phyloP scores from a whole-genome alignment of 2,329 filamentous ascomycete genomes.

The Byssoonygena ceratinophila region DNA sequence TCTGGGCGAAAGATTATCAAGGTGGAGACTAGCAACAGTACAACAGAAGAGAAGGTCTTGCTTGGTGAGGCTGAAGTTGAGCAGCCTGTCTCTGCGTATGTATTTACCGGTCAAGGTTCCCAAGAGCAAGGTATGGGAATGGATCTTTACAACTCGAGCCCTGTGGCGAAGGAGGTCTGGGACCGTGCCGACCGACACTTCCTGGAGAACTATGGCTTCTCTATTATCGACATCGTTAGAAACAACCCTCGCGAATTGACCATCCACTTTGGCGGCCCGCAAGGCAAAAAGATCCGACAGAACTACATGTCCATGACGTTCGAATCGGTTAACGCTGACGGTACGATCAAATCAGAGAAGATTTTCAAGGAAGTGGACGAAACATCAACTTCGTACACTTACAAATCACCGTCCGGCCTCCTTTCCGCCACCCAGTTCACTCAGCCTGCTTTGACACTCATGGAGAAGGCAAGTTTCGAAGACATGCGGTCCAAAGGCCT shows the following conservation, averaged over 20 bases:
- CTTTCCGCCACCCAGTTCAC: slow-evolving; percentile 98
- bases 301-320: slow-evolving; percentile 99
- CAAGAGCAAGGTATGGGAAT: slow-evolving; percentile 99
- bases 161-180: slow-evolving; percentile 95
- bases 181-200: slow-evolving; percentile 96
- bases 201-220: slow-evolving; percentile 96
- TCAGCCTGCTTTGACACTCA: slow-evolving; percentile 88
- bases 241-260: slow-evolving; percentile 99
- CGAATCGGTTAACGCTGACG: slow-evolving; percentile 89
- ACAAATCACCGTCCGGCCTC: slow-evolving; percentile 85
- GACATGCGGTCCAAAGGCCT: slow-evolving; percentile 97
- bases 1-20: slow-evolving; percentile 98
- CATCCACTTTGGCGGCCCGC: slow-evolving; percentile 92
- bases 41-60: slow-evolving; percentile 92
- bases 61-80: slow-evolving; percentile 94
- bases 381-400: slow-evolving; percentile 89
- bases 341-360: slow-evolving; percentile 91
- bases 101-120: slow-evolving; percentile 96
- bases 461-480: slow-evolving; percentile 99
- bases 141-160: slow-evolving; percentile 89
- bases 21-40: slow-evolving; percentile 89
- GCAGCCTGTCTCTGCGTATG: slow-evolving; percentile 90
- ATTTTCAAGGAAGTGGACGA: slow-evolving; percentile 98
- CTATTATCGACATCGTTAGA: slow-evolving; percentile 97
- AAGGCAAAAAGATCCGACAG: slow-evolving; percentile 91